Evolutionary conservation across 2,329 filamentous ascomycete genomes (phyloP).

Genomic region (Arthrobotrys iridis): DNA sequence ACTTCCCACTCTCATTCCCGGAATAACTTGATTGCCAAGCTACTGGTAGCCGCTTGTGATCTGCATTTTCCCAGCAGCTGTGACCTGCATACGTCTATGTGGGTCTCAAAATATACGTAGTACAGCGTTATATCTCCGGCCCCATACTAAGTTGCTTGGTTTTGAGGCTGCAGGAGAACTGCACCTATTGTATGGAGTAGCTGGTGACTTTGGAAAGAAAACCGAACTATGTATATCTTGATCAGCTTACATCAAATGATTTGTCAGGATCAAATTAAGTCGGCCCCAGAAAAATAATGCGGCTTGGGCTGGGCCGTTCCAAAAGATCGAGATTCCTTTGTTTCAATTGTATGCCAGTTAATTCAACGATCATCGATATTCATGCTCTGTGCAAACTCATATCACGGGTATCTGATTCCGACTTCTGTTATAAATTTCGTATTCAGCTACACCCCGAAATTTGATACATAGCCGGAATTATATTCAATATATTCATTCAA

Average conservation of each 20-base stretch:
- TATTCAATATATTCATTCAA: too few species aligned
- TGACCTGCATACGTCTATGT: constrained; percentile 8
- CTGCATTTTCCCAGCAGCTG: constrained; percentile 12
- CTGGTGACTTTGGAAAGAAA: constrained; percentile 3
- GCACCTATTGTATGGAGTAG: not conserved
- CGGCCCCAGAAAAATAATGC: not conserved
- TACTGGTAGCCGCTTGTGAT: not conserved
- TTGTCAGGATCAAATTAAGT: constrained; percentile 12
- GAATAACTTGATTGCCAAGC: constrained; percentile 11
- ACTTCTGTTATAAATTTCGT: too few species aligned
- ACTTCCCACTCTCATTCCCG: not conserved
- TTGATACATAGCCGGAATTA: too few species aligned
- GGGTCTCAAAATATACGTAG: constrained; percentile 21
- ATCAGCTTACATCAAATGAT: not conserved
- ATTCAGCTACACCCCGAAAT: too few species aligned
- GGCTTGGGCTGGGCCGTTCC: not conserved
- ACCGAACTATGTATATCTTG: not conserved
- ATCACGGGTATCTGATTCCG: constrained; percentile 4
- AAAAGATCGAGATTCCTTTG: constrained; percentile 10
- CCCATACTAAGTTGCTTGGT: not conserved
- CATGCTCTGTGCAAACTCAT: not conserved
- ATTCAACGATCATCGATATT: not conserved
- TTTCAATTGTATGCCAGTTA: constrained; percentile 15
- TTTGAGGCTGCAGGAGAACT: constrained; percentile 16
- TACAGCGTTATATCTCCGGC: constrained; percentile 19